Base-by-base conservation (phyloP, 768 basidiomycete species). In the Suillus subaureus region DNA sequence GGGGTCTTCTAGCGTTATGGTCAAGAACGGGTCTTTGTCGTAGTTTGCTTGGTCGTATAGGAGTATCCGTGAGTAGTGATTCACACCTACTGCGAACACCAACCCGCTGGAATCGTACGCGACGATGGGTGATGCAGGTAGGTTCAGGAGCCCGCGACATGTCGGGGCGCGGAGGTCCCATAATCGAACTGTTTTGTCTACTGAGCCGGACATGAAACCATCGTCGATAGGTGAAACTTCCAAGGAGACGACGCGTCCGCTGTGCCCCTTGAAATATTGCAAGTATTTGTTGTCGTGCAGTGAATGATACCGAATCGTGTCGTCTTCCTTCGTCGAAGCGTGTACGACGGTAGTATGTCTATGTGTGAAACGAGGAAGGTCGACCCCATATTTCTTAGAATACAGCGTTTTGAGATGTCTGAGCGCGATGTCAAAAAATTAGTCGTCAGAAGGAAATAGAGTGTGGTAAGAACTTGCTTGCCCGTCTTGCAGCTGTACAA, bases 301-400 rank as follows among this genome's bases (percentile, higher is more conserved):
- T 1, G 94, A 96, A 71, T 97, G 94, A 77, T 98, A 98, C 54
- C 97, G 88, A 69, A 99, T 87, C 0, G 92, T 95, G 74, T 98
- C 94, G 76, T 98, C 93, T 76, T 92, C 93, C 75, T 97, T 98
- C 21, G 96, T 98, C 6, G 94, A 96, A 9, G 96, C 92, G 72
- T 98, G 89, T 3, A 99, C 74, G 56, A 98, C 90, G 4, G 90
- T 87, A 0, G 89, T 87, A 69, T 87, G 89, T 74, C 92, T 93
- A 80, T 99, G 97, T 0, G 97, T 98, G 72, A 98, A 97, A 4
- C 97, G 88, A 26, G 96, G 94, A 23, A 96, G 85, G 77, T 97
- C 94, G 54, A 96, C 91, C 1, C 97, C 97, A 76, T 99, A 99
- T 77, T 99, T 99, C 79, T 96, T 96, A 0, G 96, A 98, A 71